Percentiles rank a stretch among this genome's conserved stretches.
Conservation (phyloP, 768 basidiomycete species). For the Rubroboletus satanas region DNA sequence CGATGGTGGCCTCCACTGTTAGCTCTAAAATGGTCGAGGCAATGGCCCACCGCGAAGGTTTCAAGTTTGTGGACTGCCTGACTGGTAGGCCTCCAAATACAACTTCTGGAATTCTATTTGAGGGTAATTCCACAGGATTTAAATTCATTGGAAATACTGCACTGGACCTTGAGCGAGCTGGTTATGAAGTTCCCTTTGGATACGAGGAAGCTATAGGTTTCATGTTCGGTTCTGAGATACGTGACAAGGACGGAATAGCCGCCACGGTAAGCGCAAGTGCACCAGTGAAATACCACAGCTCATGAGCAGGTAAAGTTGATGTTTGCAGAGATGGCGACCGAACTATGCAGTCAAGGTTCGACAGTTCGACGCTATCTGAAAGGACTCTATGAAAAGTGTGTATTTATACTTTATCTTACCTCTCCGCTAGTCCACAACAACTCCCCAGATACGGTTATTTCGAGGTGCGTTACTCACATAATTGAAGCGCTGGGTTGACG, state of each 20-base stretch:
- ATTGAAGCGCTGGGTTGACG: background rate
- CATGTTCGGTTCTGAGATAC: slow-evolving; percentile 76
- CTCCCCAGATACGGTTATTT: slow-evolving; percentile 69
- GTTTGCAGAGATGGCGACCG: slow-evolving; percentile 65
- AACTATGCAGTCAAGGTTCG: slow-evolving; percentile 47
- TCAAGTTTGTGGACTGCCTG: slow-evolving; percentile 80
- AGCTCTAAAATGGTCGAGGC: slow-evolving; percentile 86
- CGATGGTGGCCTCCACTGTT: slow-evolving; percentile 86
- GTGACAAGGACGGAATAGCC: slow-evolving; percentile 87
- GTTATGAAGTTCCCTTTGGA: slow-evolving; percentile 73
- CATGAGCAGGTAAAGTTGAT: slow-evolving; percentile 40
- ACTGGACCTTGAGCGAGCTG: slow-evolving; percentile 55
- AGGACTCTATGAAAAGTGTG: slow-evolving; percentile 58
- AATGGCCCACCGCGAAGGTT: slow-evolving; percentile 73
- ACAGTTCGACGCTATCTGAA: slow-evolving; percentile 56
- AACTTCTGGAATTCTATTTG: background rate
- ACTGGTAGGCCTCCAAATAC: slow-evolving; percentile 49
- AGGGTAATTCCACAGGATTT: slow-evolving; percentile 53
- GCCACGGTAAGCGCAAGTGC: slow-evolving; percentile 52
- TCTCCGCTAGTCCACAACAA: background rate
- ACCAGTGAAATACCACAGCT: background rate
- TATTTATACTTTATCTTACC: background rate
- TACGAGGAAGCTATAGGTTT: slow-evolving; percentile 94
- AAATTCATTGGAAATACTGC: slow-evolving; percentile 89
- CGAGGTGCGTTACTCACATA: slow-evolving; percentile 40